Evolutionary conservation across 805 yeast genomes (phyloP).

Genomic region (Saccharomycopsis malanga): DNA sequence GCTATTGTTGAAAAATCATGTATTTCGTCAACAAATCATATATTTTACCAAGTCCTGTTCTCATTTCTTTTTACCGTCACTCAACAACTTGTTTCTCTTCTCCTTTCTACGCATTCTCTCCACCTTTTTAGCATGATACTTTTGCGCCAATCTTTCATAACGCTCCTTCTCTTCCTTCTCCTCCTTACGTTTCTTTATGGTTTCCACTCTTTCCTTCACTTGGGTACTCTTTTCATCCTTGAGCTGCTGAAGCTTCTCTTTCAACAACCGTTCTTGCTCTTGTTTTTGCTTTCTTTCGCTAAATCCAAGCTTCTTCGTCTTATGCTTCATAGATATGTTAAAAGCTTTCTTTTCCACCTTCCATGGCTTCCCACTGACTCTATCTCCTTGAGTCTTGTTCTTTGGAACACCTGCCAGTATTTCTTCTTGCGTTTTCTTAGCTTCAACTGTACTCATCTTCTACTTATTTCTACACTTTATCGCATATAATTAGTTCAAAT

Average conservation of each 20-base stretch:
- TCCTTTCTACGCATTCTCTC: conserved; percentile 87
- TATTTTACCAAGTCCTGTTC: neutral
- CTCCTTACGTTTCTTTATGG: conserved; percentile 65
- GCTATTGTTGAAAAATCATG: no score
- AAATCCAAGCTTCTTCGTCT: conserved; percentile 43
- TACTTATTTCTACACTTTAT: no score
- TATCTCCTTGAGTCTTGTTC: conserved; percentile 34
- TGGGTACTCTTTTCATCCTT: conserved; percentile 70
- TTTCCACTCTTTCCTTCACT: conserved; percentile 46
- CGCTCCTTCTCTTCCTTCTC: conserved; percentile 86
- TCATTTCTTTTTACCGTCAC: conserved; percentile 56
- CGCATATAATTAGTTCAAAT: no score
- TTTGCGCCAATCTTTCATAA: conserved; percentile 70
- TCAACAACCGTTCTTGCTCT: conserved; percentile 57
- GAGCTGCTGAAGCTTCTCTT: conserved; percentile 61
- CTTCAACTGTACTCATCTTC: neutral
- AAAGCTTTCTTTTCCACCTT: conserved; percentile 61
- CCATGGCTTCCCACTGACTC: conserved; percentile 69
- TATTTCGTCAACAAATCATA: no score
- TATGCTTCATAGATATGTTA: conserved; percentile 42
- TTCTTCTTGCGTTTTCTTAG: neutral
- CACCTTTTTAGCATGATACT: conserved; percentile 87
- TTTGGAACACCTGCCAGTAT: neutral
- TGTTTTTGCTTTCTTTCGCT: conserved; percentile 67
- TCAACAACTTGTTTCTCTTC: conserved; percentile 88